phyloP scores from a whole-genome alignment of 495 filamentous ascomycete genomes.

The Penicillium longicatenatum region DNA sequence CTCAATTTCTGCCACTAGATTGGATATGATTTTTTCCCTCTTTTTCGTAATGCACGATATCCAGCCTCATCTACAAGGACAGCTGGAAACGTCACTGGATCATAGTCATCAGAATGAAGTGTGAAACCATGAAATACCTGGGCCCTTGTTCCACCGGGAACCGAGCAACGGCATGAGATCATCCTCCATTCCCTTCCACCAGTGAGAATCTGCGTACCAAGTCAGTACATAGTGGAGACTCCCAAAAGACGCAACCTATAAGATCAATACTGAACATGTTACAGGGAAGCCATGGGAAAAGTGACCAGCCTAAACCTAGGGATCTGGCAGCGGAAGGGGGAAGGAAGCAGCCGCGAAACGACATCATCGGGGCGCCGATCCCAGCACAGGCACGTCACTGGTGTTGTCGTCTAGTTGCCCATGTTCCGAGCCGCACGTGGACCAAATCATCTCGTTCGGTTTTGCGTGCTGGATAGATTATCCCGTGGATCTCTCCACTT shows the following conservation, averaged over 20 bases:
- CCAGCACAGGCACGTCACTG: slow-evolving; percentile 19
- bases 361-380: slow-evolving; percentile 32
- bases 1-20: neutral
- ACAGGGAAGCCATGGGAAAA: neutral
- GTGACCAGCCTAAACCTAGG: slow-evolving; percentile 6
- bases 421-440: slow-evolving; percentile 17
- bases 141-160: slow-evolving; percentile 2
- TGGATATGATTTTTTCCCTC: neutral
- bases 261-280: neutral
- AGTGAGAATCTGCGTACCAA: slow-evolving; percentile 12
- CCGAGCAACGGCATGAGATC: slow-evolving; percentile 11
- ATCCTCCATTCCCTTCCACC: neutral
- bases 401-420: neutral
- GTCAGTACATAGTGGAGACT: slow-evolving; percentile 12
- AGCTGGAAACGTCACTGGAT: neutral
- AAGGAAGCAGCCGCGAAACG: slow-evolving; percentile 13
- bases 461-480: neutral
- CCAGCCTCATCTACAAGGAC: neutral
- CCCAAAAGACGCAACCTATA: neutral
- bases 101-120: neutral
- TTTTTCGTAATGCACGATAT: neutral
- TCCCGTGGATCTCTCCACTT: neutral
- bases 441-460: neutral
- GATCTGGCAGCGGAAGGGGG: slow-evolving; percentile 20
- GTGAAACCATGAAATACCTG: slow-evolving; percentile 10